A percentile compares a stretch with the other conserved stretches of the same genome.
These are phyloP conservation scores for Emydomyces testavorans DNA, from an alignment of 2,329 filamentous ascomycete genomes.

Conservation along the genomic window DNA sequence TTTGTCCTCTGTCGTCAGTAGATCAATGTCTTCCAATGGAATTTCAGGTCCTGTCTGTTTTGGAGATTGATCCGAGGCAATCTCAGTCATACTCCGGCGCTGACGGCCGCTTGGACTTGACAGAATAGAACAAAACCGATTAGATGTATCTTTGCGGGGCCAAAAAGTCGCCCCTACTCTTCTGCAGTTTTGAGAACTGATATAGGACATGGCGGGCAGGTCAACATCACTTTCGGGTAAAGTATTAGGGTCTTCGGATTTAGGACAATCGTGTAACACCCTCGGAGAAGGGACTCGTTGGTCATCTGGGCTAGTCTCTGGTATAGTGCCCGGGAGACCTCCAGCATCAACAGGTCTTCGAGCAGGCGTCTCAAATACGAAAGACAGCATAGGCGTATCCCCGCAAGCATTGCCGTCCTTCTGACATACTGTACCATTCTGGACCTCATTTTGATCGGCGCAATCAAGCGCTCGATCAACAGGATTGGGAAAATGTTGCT, in stretches of 20 bases:
- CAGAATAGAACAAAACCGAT: constrained; percentile 19
- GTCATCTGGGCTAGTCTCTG: constrained; percentile 26
- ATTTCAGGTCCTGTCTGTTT: constrained; percentile 20
- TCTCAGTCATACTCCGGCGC: constrained; percentile 31
- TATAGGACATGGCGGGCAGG: constrained; percentile 1
- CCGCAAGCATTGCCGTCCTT: constrained; percentile 15
- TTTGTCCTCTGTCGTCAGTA: constrained; percentile 32
- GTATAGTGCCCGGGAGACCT: constrained; percentile 21
- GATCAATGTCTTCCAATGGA: constrained; percentile 23
- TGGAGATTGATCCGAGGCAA: constrained; percentile 35
- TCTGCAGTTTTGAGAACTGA: constrained; percentile 4
- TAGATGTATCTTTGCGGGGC: constrained; percentile 4
- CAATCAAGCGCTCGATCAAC: neutral
- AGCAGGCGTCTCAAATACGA: constrained; percentile 32
- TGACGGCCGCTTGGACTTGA: constrained; percentile 32
- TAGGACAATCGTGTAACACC: neutral
- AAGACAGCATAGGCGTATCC: constrained; percentile 31
- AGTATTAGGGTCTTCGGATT: neutral
- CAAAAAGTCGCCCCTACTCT: neutral
- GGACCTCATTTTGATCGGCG: neutral
- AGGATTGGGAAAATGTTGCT: neutral
- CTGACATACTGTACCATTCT: neutral
- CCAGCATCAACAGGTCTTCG: constrained; percentile 18
- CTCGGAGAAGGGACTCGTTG: constrained; percentile 14
- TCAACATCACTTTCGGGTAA: constrained; percentile 3